phyloP scores from a whole-genome alignment of 2,329 filamentous ascomycete genomes.

The Fusarium zealandicum region DNA sequence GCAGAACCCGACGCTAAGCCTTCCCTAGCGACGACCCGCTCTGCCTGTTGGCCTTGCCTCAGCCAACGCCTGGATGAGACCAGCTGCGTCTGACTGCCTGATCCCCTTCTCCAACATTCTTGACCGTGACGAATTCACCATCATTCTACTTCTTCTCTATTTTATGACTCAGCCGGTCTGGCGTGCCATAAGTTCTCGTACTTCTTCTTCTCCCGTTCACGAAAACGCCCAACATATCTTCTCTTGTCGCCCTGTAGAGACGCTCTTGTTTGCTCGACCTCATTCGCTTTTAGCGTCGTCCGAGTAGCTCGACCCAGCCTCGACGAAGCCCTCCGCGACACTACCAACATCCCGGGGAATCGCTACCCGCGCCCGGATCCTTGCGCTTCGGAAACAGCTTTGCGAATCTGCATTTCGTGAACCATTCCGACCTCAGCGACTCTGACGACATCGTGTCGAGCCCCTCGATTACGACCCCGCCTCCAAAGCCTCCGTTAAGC shows the following conservation, averaged over 20 bases:
- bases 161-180: slow-evolving; percentile 34
- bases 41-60: slow-evolving; percentile 36
- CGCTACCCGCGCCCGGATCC: neutral
- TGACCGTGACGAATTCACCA: slow-evolving; percentile 16
- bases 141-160: slow-evolving; percentile 22
- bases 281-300: slow-evolving; percentile 3
- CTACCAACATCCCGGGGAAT: neutral
- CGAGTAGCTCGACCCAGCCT: slow-evolving; percentile 20
- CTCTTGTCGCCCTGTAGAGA: slow-evolving; percentile 5
- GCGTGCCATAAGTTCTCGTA: slow-evolving; percentile 12
- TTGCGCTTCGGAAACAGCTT: slow-evolving; percentile 2
- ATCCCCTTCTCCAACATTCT: slow-evolving; percentile 28
- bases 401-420: neutral
- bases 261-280: slow-evolving; percentile 8
- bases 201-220: slow-evolving; percentile 2
- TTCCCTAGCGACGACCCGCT: slow-evolving; percentile 24
- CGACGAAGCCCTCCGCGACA: slow-evolving; percentile 7
- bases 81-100: slow-evolving; percentile 44
- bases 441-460: slow-evolving; percentile 36
- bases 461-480: slow-evolving; percentile 41
- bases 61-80: slow-evolving; percentile 35
- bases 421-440: slow-evolving; percentile 8
- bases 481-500: slow-evolving; percentile 32
- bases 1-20: slow-evolving; percentile 37
- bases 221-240: slow-evolving; percentile 1